Conservation (phyloP, 345 rosid species). For the Anacardium occidentale region DNA sequence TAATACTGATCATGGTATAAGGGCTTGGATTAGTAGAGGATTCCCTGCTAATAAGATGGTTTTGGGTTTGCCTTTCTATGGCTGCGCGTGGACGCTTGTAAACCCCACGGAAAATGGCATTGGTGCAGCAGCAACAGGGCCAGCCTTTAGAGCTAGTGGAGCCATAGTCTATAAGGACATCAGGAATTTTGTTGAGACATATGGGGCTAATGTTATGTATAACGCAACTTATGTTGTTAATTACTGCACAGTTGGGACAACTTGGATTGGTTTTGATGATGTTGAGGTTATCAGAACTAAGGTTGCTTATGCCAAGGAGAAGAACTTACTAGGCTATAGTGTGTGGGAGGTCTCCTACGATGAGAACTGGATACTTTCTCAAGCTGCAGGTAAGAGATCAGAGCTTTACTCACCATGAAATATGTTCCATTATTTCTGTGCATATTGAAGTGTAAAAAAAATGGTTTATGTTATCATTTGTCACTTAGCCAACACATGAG, state of each 20-base stretch:
- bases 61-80: conserved; percentile 30
- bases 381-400: conserved; percentile 28
- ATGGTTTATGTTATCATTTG: not conserved
- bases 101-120: not conserved
- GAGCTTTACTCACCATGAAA: not conserved
- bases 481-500: too few relatives aligned
- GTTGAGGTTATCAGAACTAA: conserved; percentile 36
- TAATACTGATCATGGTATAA: not conserved
- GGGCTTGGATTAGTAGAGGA: not conserved
- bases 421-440: too few relatives aligned
- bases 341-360: conserved; percentile 36
- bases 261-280: conserved; percentile 49
- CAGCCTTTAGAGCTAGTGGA: conserved; percentile 12
- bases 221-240: conserved; percentile 36
- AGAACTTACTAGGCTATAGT: conserved; percentile 36
- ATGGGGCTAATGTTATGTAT: conserved; percentile 19
- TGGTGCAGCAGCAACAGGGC: conserved; percentile 20
- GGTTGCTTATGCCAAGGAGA: conserved; percentile 38
- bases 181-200: conserved; percentile 13
- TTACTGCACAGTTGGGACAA: conserved; percentile 16
- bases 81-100: conserved; percentile 27
- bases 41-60: conserved; percentile 23
- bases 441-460: not conserved
- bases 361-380: conserved; percentile 42
- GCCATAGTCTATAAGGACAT: conserved; percentile 20